Evolutionary conservation across 2,329 filamentous ascomycete genomes (phyloP), one percentile per base, ranked within the genome.

Genomic region (Domatiomyces globalis): DNA sequence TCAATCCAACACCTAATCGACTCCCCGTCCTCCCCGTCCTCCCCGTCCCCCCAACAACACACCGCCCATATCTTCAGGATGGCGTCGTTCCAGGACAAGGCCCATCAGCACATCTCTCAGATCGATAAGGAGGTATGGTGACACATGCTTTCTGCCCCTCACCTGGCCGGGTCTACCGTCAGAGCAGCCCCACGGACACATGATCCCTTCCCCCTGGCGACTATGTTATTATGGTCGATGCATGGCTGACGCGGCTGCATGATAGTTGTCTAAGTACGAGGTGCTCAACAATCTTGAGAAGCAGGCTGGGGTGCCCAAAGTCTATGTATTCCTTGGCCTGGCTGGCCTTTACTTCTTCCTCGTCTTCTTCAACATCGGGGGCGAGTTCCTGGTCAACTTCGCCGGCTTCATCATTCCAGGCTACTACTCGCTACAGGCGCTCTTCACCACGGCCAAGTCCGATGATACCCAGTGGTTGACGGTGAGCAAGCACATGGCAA

Each of bases 381-480:
- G 80, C 67, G 76, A 79, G 63, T 82, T 83, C 68, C 74, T 83
- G 53, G 78, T 82, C 65, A 83, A 83, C 70, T 73, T 80, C 62
- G 78, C 79, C 55, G 80, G 80, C 55, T 83, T 83, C 66, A 64
- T 79, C 57, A 70, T 83, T 56, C 80, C 80, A 46, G 78, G 75
- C 58, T 83, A 83, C 71, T 83, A 83, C 68, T 83, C 79, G 22
- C 71, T 83, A 51, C 70, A 77, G 58, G 80, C 80, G 33, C 68
- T 83, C 58, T 83, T 83, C 71, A 78, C 71, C 58, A 65, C 72
- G 54, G 71, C 66, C 64, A 81, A 76, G 65, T 65, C 73, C 54
- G 80, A 83, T 71, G 80, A 83, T 65, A 81, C 79, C 58, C 80
- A 83, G 71, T 83, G 80, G 80, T 70, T 83, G 66, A 83, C 71